A percentile compares a stretch with the other conserved stretches of the same genome.
Conservation (phyloP, 805 yeast genomes). For the Suhomyces prunicola region DNA sequence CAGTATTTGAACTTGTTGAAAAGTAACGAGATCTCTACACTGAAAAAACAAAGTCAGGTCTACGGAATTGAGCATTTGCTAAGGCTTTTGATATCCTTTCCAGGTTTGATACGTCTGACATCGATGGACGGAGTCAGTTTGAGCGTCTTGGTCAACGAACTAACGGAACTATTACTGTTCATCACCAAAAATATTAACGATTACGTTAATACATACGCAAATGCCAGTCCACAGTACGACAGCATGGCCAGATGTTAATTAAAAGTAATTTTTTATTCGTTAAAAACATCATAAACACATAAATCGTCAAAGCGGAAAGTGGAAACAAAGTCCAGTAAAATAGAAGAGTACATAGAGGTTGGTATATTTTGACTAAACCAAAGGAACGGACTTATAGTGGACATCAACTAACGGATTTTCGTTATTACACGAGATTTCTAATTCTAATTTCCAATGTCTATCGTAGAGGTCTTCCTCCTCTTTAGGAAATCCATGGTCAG, state of each 20-base stretch:
- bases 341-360: neutral
- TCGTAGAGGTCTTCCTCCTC: slow-evolving; percentile 41
- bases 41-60: slow-evolving; percentile 7
- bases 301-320: neutral
- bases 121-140: slow-evolving; percentile 77
- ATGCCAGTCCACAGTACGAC: slow-evolving; percentile 39
- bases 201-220: slow-evolving; percentile 35
- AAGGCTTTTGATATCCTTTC: slow-evolving; percentile 72
- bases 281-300: neutral
- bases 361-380: slow-evolving; percentile 5
- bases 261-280: neutral
- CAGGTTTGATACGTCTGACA: slow-evolving; percentile 77
- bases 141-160: slow-evolving; percentile 49
- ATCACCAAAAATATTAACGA: slow-evolving; percentile 42
- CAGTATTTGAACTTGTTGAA: slow-evolving; percentile 58
- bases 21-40: slow-evolving; percentile 30
- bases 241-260: slow-evolving; percentile 21
- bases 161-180: slow-evolving; percentile 54
- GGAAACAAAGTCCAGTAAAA: neutral
- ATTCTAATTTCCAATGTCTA: slow-evolving; percentile 63
- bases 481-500: slow-evolving; percentile 53
- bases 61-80: slow-evolving; percentile 85
- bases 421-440: slow-evolving; percentile 64
- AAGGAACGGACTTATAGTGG: slow-evolving; percentile 57
- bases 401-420: slow-evolving; percentile 66